Conservation (phyloP, 1,139 yeast genomes). For the Suhomyces anneliseae region DNA sequence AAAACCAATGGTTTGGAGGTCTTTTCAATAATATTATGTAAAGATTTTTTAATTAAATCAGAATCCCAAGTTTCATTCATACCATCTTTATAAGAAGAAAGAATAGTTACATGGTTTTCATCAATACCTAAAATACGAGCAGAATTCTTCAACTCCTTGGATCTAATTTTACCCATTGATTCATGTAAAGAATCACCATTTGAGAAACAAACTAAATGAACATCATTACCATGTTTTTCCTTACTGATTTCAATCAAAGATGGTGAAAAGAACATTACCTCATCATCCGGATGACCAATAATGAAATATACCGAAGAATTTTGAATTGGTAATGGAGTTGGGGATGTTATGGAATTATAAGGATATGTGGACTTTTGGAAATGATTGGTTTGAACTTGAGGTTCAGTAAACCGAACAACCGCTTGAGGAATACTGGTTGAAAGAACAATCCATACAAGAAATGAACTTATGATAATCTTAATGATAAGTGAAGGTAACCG, state of each 20-base stretch:
- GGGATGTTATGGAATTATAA: constrained; percentile 38
- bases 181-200: constrained; percentile 66
- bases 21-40: constrained; percentile 20
- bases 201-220: constrained; percentile 71
- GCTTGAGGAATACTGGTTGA: constrained; percentile 45
- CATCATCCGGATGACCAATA: constrained; percentile 98
- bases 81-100: constrained; percentile 64
- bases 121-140: constrained; percentile 59
- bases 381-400: constrained; percentile 27
- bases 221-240: constrained; percentile 46
- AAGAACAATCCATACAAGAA: constrained; percentile 39
- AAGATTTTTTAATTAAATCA: constrained; percentile 34
- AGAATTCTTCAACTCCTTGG: constrained; percentile 58
- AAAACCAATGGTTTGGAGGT: constrained; percentile 37
- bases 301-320: constrained; percentile 49
- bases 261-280: constrained; percentile 96
- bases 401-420: constrained; percentile 28
- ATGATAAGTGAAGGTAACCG: constrained; percentile 17
- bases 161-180: constrained; percentile 66
- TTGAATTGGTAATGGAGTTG: constrained; percentile 35
- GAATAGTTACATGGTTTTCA: constrained; percentile 41
- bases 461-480: constrained; percentile 23
- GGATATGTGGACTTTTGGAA: constrained; percentile 31
- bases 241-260: constrained; percentile 58
- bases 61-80: constrained; percentile 71